A percentile compares a stretch with the other conserved stretches of the same genome.
phyloP scores from a whole-genome alignment of 345 rosid genomes.

The Lumnitzera racemosa region DNA sequence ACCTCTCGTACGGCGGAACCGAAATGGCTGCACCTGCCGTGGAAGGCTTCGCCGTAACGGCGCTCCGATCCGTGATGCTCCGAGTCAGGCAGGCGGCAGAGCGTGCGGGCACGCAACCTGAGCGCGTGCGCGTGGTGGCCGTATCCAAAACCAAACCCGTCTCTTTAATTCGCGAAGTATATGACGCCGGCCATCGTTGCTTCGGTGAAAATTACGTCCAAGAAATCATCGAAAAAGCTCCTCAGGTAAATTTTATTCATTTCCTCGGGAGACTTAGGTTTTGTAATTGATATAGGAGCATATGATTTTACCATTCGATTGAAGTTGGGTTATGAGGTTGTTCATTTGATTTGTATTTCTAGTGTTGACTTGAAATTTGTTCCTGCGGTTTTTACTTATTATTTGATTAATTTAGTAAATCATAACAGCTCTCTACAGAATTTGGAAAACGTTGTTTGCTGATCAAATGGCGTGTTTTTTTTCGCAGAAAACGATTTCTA shows the following conservation, averaged over 20 bases:
- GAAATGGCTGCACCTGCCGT: constrained; percentile 50
- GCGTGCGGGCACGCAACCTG: constrained; percentile 39
- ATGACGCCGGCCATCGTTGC: constrained; percentile 84
- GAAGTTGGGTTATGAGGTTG: too few relatives aligned
- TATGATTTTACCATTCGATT: too few relatives aligned
- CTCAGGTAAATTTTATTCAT: constrained; percentile 39
- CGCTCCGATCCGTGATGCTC: constrained; percentile 60
- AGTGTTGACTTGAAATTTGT: too few relatives aligned
- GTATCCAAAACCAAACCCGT: constrained; percentile 82
- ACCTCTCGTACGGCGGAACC: neutral
- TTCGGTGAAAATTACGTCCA: constrained; percentile 92
- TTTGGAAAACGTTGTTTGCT: too few relatives aligned
- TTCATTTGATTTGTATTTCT: too few relatives aligned
- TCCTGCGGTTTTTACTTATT: too few relatives aligned
- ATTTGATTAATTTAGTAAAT: too few relatives aligned
- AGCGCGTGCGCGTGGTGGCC: constrained; percentile 57
- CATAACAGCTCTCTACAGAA: too few relatives aligned
- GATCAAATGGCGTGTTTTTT: too few relatives aligned
- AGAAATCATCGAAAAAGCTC: constrained; percentile 79
- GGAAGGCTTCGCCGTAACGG: constrained; percentile 45
- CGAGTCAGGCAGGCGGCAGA: constrained; percentile 73
- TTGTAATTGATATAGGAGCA: too few relatives aligned
- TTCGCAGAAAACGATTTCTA: too few relatives aligned
- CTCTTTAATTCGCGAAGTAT: constrained; percentile 75
- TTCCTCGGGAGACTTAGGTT: too few relatives aligned